phyloP scores from a whole-genome alignment of 2,329 filamentous ascomycete genomes.

The Exserohilum rostratum region DNA sequence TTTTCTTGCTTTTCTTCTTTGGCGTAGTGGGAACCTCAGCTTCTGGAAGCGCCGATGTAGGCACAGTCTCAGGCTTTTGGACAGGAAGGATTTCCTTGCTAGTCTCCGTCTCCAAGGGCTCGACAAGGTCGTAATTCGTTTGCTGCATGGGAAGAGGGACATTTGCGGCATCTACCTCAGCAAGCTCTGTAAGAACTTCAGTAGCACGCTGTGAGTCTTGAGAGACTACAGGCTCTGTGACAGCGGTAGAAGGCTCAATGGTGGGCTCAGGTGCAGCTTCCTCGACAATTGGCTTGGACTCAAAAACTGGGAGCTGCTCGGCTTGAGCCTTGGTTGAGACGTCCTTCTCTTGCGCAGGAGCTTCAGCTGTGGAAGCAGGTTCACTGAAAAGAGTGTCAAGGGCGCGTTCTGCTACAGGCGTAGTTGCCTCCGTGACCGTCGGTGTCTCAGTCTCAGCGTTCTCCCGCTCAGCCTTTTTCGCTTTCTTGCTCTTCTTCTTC shows the following conservation, averaged over 20 bases:
- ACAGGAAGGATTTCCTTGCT: background rate
- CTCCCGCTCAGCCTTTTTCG: slow-evolving; percentile 33
- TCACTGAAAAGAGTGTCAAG: slow-evolving; percentile 1
- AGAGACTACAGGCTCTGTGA: background rate
- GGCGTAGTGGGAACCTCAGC: background rate
- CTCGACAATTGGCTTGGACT: background rate
- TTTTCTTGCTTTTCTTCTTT: slow-evolving; percentile 16
- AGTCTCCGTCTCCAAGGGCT: background rate
- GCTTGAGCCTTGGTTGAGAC: background rate
- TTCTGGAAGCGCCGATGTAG: background rate
- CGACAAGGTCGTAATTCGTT: slow-evolving; percentile 1
- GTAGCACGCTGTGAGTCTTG: background rate
- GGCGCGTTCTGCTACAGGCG: slow-evolving; percentile 7
- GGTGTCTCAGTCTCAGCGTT: slow-evolving; percentile 19
- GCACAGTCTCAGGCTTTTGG: background rate
- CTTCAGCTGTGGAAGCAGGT: background rate
- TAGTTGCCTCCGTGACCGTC: slow-evolving; percentile 9
- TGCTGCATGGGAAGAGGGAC: slow-evolving; percentile 1
- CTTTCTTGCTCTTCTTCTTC: slow-evolving; percentile 38
- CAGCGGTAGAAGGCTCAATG: background rate
- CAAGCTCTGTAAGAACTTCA: background rate
- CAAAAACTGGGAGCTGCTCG: background rate
- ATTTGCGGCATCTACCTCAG: background rate
- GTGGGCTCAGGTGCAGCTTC: background rate
- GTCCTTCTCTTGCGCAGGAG: too few relatives aligned